These are phyloP conservation scores for Neurospora sp. DNA, from an alignment of 495 filamentous ascomycete genomes.

Conservation along the genomic window DNA sequence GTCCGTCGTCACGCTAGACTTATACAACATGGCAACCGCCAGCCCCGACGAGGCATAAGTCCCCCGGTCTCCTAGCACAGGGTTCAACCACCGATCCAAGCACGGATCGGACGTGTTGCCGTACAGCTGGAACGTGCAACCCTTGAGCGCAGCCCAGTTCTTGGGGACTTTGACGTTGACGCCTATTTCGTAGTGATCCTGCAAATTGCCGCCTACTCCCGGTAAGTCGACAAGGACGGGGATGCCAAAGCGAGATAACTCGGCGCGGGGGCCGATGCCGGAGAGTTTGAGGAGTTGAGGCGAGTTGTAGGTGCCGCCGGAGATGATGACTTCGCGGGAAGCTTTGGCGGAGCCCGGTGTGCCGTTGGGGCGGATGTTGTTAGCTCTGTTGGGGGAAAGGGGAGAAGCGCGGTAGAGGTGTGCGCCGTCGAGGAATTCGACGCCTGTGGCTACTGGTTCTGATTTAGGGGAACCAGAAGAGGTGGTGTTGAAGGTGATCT, in stretches of 20 bases:
- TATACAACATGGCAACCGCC: conserved; percentile 35
- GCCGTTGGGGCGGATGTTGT: conserved; percentile 14
- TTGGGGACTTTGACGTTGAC: conserved; percentile 35
- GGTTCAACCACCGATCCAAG: conserved; percentile 34
- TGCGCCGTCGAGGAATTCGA: conserved; percentile 52
- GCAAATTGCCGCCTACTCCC: conserved; percentile 56
- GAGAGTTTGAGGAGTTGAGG: conserved; percentile 55
- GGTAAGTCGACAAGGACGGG: conserved; percentile 43
- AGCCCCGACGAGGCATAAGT: conserved; percentile 42
- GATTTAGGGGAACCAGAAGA: background rate
- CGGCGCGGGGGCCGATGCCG: conserved; percentile 45
- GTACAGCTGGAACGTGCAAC: conserved; percentile 38
- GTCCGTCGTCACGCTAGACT: conserved; percentile 27
- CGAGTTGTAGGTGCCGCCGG: conserved; percentile 51
- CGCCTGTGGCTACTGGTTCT: conserved; percentile 46
- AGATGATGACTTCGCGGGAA: conserved; percentile 51
- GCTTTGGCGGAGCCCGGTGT: conserved; percentile 36
- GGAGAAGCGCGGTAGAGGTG: conserved; percentile 52
- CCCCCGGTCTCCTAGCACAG: conserved; percentile 30
- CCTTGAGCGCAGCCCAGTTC: conserved; percentile 31
- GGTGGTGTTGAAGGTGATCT: conserved; percentile 42
- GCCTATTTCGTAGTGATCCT: conserved; percentile 51
- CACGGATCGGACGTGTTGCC: conserved; percentile 35
- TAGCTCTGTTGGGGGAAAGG: conserved; percentile 9
- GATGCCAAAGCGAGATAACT: conserved; percentile 41